Conservation (phyloP, 1,139 yeast genomes). For the Pichia sp. region DNA sequence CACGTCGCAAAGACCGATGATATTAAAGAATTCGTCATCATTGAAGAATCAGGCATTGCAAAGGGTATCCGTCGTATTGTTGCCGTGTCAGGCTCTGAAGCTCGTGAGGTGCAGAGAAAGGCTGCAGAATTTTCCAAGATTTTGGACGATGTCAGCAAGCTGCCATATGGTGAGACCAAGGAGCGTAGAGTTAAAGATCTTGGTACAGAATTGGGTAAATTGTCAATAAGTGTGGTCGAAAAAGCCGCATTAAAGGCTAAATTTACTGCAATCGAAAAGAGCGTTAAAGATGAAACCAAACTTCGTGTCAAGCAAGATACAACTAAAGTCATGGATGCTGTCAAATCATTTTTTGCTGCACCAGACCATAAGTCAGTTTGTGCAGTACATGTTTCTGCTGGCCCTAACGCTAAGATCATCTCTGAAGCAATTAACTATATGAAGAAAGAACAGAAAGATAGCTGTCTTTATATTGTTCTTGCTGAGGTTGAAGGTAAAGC, state of each 20-base stretch:
- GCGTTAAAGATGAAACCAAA: constrained; percentile 82
- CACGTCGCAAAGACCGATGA: constrained; percentile 92
- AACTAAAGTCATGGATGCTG: constrained; percentile 76
- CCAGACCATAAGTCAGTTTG: constrained; percentile 48
- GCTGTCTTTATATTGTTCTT: constrained; percentile 68
- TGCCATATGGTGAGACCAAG: constrained; percentile 60
- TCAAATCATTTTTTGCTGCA: constrained; percentile 61
- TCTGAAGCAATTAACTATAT: constrained; percentile 86
- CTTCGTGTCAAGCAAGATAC: constrained; percentile 83
- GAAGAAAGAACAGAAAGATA: constrained; percentile 72
- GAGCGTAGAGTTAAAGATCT: constrained; percentile 78
- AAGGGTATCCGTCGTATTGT: constrained; percentile 98
- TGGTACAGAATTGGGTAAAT: constrained; percentile 78
- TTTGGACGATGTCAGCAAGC: constrained; percentile 52
- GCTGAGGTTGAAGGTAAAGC: constrained; percentile 67
- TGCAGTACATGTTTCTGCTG: constrained; percentile 64
- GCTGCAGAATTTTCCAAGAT: constrained; percentile 67
- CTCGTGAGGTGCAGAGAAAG: constrained; percentile 80
- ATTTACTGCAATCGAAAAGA: constrained; percentile 76
- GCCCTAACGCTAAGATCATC: constrained; percentile 89
- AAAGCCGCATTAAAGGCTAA: constrained; percentile 72
- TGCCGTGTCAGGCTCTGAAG: constrained; percentile 91
- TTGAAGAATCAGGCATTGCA: constrained; percentile 97
- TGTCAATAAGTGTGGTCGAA: constrained; percentile 75
- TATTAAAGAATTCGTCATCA: constrained; percentile 80